Base-by-base conservation (phyloP, 106 monocot species). In the Dioscorea dumetorum region DNA sequence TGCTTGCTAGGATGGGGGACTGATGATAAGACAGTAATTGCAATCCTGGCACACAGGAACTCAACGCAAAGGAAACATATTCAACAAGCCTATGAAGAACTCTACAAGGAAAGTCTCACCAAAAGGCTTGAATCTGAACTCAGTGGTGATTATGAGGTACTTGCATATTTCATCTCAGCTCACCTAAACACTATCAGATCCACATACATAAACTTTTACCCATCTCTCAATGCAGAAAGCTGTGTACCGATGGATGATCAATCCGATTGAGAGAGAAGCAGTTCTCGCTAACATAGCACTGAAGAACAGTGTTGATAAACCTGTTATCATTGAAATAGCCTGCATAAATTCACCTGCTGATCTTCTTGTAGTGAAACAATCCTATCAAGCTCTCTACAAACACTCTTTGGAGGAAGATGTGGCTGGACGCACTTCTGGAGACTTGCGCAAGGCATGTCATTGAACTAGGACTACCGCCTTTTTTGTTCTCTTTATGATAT, bases 91-190 rank as follows among this genome's bases (percentile, higher is more conserved):
- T 99, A 99, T 48, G 80, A 99, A 82, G 74, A 87, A 48, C 77
- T 71, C 31, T 93, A 77, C 83, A 79, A 85, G 6, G 97, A 93
- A 62, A 78, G 77, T 59, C 80, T 99, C 68, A 71, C 87, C 72
- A 90, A 83, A 76, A 67, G 92, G 19, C 89, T 99, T 12, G 85
- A 92, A 67, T 93, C 93, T 10, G 97, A 99, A 73, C 84, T 99
- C 63, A 72, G 71, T 7, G 97, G 97, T 34, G 72, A 87, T 54
- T 83, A 93, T 62, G n/a, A n/a, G n/a, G n/a, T n/a, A n/a, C n/a
- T n/a, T n/a, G n/a, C 12, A 11, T n/a, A n/a, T n/a, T n/a, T n/a
- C n/a, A n/a, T 16, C 31, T 28, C 14, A 28, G 32, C 28, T 28
- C 28, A 28, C 3, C 28, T 28, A 1, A 28, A 28, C 3, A 28